A percentile compares a stretch with the other conserved stretches of the same genome.
Evolutionary conservation across 1,284 basidiomycete species (phyloP).

Genomic region (Amylostereum areolatum): DNA sequence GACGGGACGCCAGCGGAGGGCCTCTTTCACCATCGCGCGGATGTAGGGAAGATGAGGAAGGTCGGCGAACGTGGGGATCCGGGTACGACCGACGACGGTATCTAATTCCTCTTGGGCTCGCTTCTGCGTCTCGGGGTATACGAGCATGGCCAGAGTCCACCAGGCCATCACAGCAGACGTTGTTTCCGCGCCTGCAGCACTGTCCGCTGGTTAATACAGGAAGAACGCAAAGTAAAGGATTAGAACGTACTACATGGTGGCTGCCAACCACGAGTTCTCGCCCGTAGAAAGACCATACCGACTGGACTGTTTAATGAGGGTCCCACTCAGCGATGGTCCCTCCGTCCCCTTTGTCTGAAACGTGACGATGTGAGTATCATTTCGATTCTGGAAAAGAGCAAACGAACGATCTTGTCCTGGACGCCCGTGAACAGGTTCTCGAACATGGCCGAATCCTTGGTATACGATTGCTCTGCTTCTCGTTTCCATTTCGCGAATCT

Average conservation of each 20-base stretch:
- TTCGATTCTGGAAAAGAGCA: background rate
- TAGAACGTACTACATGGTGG: conserved; percentile 10
- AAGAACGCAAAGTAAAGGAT: background rate
- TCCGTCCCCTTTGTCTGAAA: conserved; percentile 10
- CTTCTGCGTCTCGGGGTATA: conserved; percentile 13
- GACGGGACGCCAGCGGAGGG: conserved; percentile 16
- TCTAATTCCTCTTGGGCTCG: conserved; percentile 19
- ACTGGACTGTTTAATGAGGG: conserved; percentile 8
- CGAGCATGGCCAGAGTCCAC: conserved; percentile 14
- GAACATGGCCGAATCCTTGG: conserved; percentile 12
- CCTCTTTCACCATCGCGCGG: conserved; percentile 16
- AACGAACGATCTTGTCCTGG: conserved; percentile 5
- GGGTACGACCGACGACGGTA: conserved; percentile 14
- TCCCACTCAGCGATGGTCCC: conserved; percentile 9
- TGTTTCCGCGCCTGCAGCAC: conserved; percentile 13
- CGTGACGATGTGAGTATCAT: background rate
- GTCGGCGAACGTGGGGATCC: conserved; percentile 16
- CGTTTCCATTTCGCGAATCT: conserved; percentile 12
- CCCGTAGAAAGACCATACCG: conserved; percentile 8
- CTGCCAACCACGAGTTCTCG: conserved; percentile 12
- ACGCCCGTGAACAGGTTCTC: conserved; percentile 9
- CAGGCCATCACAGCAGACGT: conserved; percentile 14
- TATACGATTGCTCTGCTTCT: conserved; percentile 8
- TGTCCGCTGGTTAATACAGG: background rate
- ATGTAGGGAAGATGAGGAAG: conserved; percentile 15